phyloP scores from a whole-genome alignment of 2,329 filamentous ascomycete genomes.

The Trichoderma sp. region DNA sequence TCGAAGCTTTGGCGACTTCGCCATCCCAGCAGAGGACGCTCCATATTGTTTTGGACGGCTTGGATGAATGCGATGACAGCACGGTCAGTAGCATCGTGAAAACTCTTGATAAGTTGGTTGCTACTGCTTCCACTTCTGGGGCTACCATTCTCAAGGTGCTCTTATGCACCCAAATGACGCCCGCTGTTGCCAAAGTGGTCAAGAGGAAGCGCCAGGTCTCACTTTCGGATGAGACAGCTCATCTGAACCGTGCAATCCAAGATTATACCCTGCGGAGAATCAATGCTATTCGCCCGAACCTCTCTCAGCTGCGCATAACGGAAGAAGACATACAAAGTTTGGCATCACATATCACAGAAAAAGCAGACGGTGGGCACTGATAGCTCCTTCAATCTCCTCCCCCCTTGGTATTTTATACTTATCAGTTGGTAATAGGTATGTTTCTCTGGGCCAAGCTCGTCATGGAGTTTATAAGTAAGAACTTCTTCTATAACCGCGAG shows the following conservation, averaged over 20 bases:
- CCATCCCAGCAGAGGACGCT: background rate
- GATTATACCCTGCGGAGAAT: conserved; percentile 14
- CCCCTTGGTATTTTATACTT: background rate
- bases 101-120: background rate
- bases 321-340: conserved; percentile 30
- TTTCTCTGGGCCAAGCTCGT: conserved; percentile 44
- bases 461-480: conserved; percentile 39
- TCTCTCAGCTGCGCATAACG: conserved; percentile 23
- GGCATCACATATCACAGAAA: conserved; percentile 30
- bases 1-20: background rate
- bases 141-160: conserved; percentile 11
- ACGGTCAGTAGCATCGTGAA: background rate
- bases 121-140: background rate
- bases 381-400: too few species aligned
- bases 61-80: conserved; percentile 8
- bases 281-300: background rate
- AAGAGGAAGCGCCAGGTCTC: conserved; percentile 16
- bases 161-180: background rate
- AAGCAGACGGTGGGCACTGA: conserved; percentile 36
- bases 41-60: conserved; percentile 11
- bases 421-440: conserved; percentile 37
- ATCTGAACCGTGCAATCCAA: background rate
- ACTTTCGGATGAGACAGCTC: background rate
- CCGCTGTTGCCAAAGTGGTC: background rate
- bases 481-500: conserved; percentile 36